Evolutionary conservation across 2,329 filamentous ascomycete genomes (phyloP), one percentile per base, ranked within the genome.

Genomic region (Colletotrichum sp.): DNA sequence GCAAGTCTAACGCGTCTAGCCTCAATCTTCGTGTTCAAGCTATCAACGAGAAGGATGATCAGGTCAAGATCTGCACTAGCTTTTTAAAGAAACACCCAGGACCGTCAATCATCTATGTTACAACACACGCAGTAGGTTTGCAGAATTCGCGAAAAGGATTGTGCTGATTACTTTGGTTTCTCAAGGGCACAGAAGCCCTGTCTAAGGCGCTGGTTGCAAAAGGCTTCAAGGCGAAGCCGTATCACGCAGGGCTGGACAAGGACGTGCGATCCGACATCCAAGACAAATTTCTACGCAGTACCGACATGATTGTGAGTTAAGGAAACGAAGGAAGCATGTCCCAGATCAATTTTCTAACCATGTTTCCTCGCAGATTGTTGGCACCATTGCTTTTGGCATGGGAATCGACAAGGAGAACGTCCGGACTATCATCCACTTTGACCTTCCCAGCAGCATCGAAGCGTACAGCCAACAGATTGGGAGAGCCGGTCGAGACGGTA

Each of bases 341-440:
- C 0, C 1, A 52, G 16, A 13, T 28, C 18, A 73, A 34, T 12
- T 5, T 4, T 1, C 58, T 62, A 22, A 62, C 58, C 10, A 9
- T 7, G 5, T 8, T 34, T 22, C 0, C 25, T 2, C n/a, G 1
- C 12, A 78, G 76, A 86, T 90, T 15, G 86, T 89, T 22, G 89
- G 89, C 5, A 91, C 90, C 0, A 91, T 91, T 55, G 90, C 90
- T 1, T 91, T 91, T 66, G 90, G 90, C 1, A 91, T 91, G 90
- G 90, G 90, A 0, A 91, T 91, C 22, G 90, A 91, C 79, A 91
- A 91, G 76, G 75, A 81, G 39, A 85, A 89, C 65, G 91, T 91
- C 55, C 86, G 90, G 8, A 91, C 89, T 72, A 85, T 91, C 39
- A 78, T 91, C 12, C 89, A 91, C 75, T 90, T 86, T 78, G 88